Evolutionary conservation across 177 flowering plant species (phyloP), one percentile per base, ranked within the genome.

Genomic region (Vitis hybrid): DNA sequence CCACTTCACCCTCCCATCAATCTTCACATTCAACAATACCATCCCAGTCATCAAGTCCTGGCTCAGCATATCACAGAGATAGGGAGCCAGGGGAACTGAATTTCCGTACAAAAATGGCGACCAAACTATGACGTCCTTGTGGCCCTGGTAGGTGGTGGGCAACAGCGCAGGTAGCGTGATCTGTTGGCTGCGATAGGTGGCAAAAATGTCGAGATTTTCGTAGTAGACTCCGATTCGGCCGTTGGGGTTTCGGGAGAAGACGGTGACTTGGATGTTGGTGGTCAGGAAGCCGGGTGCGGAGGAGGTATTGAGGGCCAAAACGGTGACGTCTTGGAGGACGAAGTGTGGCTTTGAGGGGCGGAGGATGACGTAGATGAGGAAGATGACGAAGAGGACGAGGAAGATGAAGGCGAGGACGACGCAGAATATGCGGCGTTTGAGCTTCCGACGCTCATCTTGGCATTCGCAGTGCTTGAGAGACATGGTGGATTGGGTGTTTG

Each of bases 301-400:
- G 6, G 81, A 52, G 48, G 75, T 58, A 64, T 84, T 85, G 90
- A 89, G 81, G 69, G 73, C 67, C 80, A 72, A 80, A 70, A 90
- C 66, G 58, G 91, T 81, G 65, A 77, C 88, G 75, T 90, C 92
- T 58, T 84, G 90, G 81, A 91, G 88, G 76, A 76, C 12, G 88
- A 91, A 86, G 5, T 64, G 73, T 12, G 91, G 91, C 58, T 81
- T 82, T 13, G 76, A 11, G 60, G 89, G 88, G 20, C 77, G 84
- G 20, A 87, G 85, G 71, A 86, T 76, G 49, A 72, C 60, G 82
- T 80, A 90, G 21, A 84, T 64, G 58, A 90, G 63, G 81, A 89
- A 71, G 70, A 84, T 61, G 7, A 76, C 54, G 68, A 86, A 9
- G 68, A 78, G 78, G 75, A 80, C 53, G 41, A 82, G 41, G 74